phyloP scores from a whole-genome alignment of 2,329 filamentous ascomycete species.

The Neofusicoccum cordaticola region DNA sequence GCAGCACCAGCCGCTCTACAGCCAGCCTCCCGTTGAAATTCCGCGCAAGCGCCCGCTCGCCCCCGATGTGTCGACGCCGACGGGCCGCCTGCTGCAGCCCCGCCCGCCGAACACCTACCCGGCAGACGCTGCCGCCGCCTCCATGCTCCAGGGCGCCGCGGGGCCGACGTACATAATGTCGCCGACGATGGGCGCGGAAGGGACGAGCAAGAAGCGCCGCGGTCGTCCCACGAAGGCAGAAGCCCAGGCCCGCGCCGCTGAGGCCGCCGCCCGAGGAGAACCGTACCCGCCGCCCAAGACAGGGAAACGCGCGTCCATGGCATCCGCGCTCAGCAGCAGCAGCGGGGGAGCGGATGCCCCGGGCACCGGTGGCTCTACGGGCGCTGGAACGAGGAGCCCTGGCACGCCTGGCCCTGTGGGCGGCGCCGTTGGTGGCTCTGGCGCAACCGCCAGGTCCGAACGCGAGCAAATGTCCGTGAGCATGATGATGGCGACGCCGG shows the following conservation, averaged over 20 bases:
- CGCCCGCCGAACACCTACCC: slow-evolving; percentile 39
- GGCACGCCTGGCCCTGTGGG: slow-evolving; percentile 24
- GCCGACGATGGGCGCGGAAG: slow-evolving; percentile 28
- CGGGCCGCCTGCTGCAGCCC: slow-evolving; percentile 45
- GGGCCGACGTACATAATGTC: slow-evolving; percentile 30
- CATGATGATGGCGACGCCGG: slow-evolving; percentile 33
- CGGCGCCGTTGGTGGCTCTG: slow-evolving; percentile 23
- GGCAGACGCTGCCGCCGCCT: slow-evolving; percentile 27
- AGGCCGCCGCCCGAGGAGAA: slow-evolving; percentile 39
- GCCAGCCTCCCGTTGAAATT: slow-evolving; percentile 32
- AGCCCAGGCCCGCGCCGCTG: slow-evolving; percentile 43
- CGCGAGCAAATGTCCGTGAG: slow-evolving; percentile 31
- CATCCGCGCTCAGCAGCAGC: slow-evolving; percentile 3
- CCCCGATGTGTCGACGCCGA: slow-evolving; percentile 28
- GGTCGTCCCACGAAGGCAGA: slow-evolving; percentile 49
- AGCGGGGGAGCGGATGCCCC: slow-evolving; percentile 22
- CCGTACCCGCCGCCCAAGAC: slow-evolving; percentile 37
- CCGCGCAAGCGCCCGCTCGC: slow-evolving; percentile 36
- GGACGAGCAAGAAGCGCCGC: slow-evolving; percentile 46
- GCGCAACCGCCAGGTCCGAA: slow-evolving; percentile 25
- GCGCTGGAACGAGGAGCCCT: slow-evolving; percentile 23
- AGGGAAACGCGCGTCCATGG: slow-evolving; percentile 25
- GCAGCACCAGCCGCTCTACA: slow-evolving; percentile 25
- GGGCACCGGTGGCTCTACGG: slow-evolving; percentile 18
- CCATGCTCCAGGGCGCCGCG: slow-evolving; percentile 20